Evolutionary conservation across 2,329 filamentous ascomycete genomes (phyloP).

Genomic region (Ophiostoma sp.): DNA sequence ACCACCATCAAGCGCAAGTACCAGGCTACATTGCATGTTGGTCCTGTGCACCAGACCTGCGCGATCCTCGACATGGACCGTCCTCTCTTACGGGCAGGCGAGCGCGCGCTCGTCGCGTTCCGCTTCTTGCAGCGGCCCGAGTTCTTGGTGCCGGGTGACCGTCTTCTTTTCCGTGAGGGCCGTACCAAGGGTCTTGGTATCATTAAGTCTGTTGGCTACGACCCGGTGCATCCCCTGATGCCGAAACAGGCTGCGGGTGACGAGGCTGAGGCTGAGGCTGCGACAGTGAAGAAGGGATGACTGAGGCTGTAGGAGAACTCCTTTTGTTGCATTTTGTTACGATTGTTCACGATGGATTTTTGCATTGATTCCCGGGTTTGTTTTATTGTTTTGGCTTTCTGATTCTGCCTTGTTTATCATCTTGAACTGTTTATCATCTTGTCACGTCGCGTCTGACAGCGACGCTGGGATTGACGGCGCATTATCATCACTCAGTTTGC

Average conservation of each 20-base stretch:
- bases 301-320: not conserved
- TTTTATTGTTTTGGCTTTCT: not conserved
- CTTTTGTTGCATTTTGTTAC: not conserved
- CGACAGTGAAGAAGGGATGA: not conserved
- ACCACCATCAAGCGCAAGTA: slow-evolving; percentile 97
- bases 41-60: slow-evolving; percentile 91
- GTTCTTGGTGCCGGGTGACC: slow-evolving; percentile 83
- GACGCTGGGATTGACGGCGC: not conserved
- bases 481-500: not conserved
- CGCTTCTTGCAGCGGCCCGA: slow-evolving; percentile 92
- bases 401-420: not conserved
- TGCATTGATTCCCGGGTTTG: not conserved
- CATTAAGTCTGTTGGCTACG: slow-evolving; percentile 88
- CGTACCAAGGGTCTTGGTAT: slow-evolving; percentile 94
- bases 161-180: slow-evolving; percentile 90
- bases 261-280: not conserved
- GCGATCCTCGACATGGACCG: slow-evolving; percentile 96
- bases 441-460: not conserved
- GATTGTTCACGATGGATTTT: not conserved
- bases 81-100: slow-evolving; percentile 91
- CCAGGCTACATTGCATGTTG: slow-evolving; percentile 97
- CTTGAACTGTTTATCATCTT: not conserved
- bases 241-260: slow-evolving; percentile 12
- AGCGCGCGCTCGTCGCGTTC: slow-evolving; percentile 92
- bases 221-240: slow-evolving; percentile 56